Evolutionary conservation across 495 filamentous ascomycete species (phyloP), one percentile per base, ranked within the genome.

Genomic region (Articulospora tetracladia): DNA sequence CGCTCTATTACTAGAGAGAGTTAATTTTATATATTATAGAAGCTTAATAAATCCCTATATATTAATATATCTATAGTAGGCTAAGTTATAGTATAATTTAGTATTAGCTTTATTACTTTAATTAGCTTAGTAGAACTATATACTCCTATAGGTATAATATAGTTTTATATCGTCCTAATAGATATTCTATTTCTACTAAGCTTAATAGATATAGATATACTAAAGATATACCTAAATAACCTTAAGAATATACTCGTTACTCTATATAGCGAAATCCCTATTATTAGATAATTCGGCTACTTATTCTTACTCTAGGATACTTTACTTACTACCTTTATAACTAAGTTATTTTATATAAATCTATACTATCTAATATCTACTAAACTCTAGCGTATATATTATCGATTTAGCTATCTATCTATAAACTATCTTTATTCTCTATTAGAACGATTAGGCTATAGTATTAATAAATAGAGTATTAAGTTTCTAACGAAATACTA

Each of bases 401-500:
- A 17, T n/a, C 10, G 39, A 44, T 44, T 44, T n/a, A n/a, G 39
- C 8, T n/a, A 44, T 19, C 17, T n/a, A 44, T 12, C 17, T 15
- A n/a, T 44, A 44, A 17, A 3, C n/a, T 17, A n/a, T 3, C 39
- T 44, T n/a, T 3, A 44, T 11, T 3, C 39, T 11, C 39, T 44
- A n/a, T 17, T 44, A 11, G 3, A 15, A 8, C 39, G 39, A 15
- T 12, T n/a, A 44, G 39, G 39, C 8, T 3, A 44, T 12, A 44
- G n/a, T 19, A 15, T 54, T 32, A 20, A 61, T n/a, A 44, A 11
- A 13, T 13, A 13, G 25, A n/a, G 26, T 24, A 13, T 56, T 3
- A 20, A 61, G 10, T 39, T 55, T 19, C 32, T 63, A 2, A 55
- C 49, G 8, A 62, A 58, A n/a, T 66, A 44, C 44, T 66, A 27